Evolutionary conservation across 2,329 filamentous ascomycete genomes (phyloP), one percentile per base, ranked within the genome.

Genomic region (Pseudogymnoascus pannorum): DNA sequence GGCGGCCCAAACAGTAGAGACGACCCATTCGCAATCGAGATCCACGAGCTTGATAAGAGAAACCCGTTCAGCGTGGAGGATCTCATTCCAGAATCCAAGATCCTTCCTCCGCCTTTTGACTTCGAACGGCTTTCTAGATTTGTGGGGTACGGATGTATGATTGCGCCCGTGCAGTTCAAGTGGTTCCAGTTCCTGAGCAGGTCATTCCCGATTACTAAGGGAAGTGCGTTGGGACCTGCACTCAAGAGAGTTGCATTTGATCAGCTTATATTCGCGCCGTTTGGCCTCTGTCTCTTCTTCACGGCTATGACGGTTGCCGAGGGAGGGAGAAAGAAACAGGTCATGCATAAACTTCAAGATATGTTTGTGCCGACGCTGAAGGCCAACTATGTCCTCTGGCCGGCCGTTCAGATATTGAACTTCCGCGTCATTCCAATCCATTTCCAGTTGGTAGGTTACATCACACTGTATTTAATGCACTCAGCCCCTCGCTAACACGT

Each of bases 81-180:
- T 44, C 76, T 91, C 51, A 85, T 92, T 59, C 83, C 86, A 61
- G 79, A 84, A 31, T 82, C 82, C 29, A 84, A 81, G 68, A 71
- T 74, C 9, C 80, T 88, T 0, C 89, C 92, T 26, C 89, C 91
- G 2, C 86, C 91, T 0, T 97, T 99, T 71, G 93, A 99, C 75
- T 97, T 97, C 70, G 94, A 97, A 77, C 86, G 94, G 57, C 79
- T 97, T 65, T 93, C 91, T 1, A 83, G 94, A 57, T 99, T 97
- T 79, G 97, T 97, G 91, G 88, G 90, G 4, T 99, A 97, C 74
- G 92, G 92, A 72, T 97, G 97, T 77, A 84, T 89, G 72, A 97
- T 97, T 91, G 92, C 94, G 4, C 94, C 94, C 0, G 70, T 97
- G 31, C 93, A 97, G 74, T 96, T 96, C 78, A 88, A 91, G 73